Base-by-base conservation (phyloP, 2,329 filamentous ascomycete species). In the Fusarium subglutinans region DNA sequence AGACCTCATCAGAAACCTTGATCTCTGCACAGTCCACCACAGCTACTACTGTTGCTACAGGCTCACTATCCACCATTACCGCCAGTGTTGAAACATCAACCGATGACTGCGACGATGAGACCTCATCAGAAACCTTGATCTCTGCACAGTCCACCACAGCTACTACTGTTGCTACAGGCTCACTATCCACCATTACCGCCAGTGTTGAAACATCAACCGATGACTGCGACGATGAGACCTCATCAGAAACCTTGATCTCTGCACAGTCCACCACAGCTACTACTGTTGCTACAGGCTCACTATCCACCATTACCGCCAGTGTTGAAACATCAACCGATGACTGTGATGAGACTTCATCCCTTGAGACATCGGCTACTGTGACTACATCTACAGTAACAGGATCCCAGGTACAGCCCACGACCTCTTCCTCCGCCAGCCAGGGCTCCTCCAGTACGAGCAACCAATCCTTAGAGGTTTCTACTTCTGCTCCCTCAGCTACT, bases 381-480 rank as follows among this genome's bases (percentile, higher is more conserved):
- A 0, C 22, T 20, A 51, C 28, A n/a, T 33, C 28, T 10, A 33
- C 48, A 51, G 15, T 2, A 20, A 33, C 28, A 14, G 48, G 28
- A 3, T 51, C 48, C 8, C 11, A 24, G 28, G 3, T 33, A 33
- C 22, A 51, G 11, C 4, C 15, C 11, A 51, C 48, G 4, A 33
- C 28, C 28, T 18, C 17, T 6, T 33, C 48, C 22, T 10, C 28
- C 2, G 11, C 5, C 11, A 33, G 22, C 15, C 48, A 51, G 22
- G 12, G 28, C 5, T 33, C 28, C 8, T 18, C 28, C 5, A 24
- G 6, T 6, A 33, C 15, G 1, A 14, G 1, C 22, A 11, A 1
- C 10, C 22, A 33, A 18, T 14, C 28, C 33, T 33, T 22, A 1
- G 48, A 14, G 8, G 8, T n/a, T 14, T 50, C 22, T 2, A 33